Evolutionary conservation across 495 filamentous ascomycete genomes (phyloP), one percentile per base, ranked within the genome.

Genomic region (Aspergillus diversus): DNA sequence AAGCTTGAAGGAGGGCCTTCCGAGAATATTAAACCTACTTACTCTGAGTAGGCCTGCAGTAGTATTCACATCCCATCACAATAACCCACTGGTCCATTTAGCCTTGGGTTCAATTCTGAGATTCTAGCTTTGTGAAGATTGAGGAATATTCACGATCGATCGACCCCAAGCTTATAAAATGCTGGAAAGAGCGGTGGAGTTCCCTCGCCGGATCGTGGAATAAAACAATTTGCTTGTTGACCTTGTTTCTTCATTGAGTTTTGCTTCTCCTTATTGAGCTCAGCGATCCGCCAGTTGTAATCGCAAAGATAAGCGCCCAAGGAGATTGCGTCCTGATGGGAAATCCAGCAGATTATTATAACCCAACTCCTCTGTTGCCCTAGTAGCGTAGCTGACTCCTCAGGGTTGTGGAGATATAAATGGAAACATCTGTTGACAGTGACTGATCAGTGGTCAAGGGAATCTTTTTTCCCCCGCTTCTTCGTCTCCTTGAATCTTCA

Each of bases 11-110:
- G 33, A 34, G 33, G 17, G 21, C 21, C 21, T 27, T 27, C 21
- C 21, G 21, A 27, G 21, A 27, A 27, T 27, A 27, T 27, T 27
- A 27, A 27, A 27, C 21, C 39, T 43, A 7, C n/a, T 43, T n/a
- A n/a, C n/a, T n/a, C n/a, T n/a, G n/a, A n/a, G n/a, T n/a, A 5
- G 7, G 64, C 49, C 54, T 67, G 68, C 64, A 67, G 13, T 64
- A 67, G 13, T 64, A 53, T 67, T 47, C 33, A 61, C n/a, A 32
- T 33, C 58, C 59, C 56, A 57, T 67, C 68, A 70, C 68, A 66
- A n/a, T n/a, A n/a, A 34, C 43, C 55, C 12, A 12, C 39, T 12
- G 39, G n/a, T 7, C 7, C n/a, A 27, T 43, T n/a, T 43, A 9
- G 7, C 5, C 17, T 46, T 27, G 21, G 2, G 21, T 27, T 27